Evolutionary conservation across 805 yeast genomes (phyloP).

Genomic region (Sugiyamaella qingdaonensis): DNA sequence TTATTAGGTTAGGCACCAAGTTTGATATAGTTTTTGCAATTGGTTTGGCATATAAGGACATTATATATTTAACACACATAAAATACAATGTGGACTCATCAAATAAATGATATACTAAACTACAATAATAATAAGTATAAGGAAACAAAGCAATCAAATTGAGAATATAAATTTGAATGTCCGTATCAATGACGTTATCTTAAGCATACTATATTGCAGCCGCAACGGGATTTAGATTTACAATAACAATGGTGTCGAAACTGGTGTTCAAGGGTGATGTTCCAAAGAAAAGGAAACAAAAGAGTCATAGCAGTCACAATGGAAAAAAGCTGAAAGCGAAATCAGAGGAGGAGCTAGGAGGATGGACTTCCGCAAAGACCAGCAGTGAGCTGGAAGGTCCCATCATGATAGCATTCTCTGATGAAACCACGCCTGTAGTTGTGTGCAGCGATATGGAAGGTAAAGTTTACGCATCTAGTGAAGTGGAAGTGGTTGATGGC

Average conservation of each 20-base stretch:
- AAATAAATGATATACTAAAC: too few relatives aligned
- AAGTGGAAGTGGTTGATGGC: slow-evolving; percentile 18
- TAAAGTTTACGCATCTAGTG: slow-evolving; percentile 19
- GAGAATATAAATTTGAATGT: not conserved
- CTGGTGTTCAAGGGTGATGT: slow-evolving; percentile 38
- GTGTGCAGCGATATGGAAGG: slow-evolving; percentile 25
- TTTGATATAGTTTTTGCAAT: too few relatives aligned
- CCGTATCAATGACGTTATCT: not conserved
- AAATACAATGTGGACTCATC: too few relatives aligned
- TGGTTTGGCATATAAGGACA: too few relatives aligned
- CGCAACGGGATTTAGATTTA: not conserved
- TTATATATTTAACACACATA: too few relatives aligned
- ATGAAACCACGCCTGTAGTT: slow-evolving; percentile 14
- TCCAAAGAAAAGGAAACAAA: slow-evolving; percentile 19
- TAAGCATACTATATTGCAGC: not conserved
- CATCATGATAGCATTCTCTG: slow-evolving; percentile 23
- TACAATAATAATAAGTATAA: not conserved
- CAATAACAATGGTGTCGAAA: slow-evolving; percentile 33
- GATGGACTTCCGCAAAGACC: slow-evolving; percentile 31
- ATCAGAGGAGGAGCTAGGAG: slow-evolving; percentile 1
- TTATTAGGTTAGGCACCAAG: not conserved
- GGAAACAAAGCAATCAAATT: too few relatives aligned
- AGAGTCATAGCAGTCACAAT: slow-evolving; percentile 1
- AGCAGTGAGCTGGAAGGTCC: slow-evolving; percentile 35
- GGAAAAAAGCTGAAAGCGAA: not conserved